These are phyloP conservation scores for Cyclocybe aegerita DNA, from an alignment of 768 basidiomycete species.

Conservation along the genomic window DNA sequence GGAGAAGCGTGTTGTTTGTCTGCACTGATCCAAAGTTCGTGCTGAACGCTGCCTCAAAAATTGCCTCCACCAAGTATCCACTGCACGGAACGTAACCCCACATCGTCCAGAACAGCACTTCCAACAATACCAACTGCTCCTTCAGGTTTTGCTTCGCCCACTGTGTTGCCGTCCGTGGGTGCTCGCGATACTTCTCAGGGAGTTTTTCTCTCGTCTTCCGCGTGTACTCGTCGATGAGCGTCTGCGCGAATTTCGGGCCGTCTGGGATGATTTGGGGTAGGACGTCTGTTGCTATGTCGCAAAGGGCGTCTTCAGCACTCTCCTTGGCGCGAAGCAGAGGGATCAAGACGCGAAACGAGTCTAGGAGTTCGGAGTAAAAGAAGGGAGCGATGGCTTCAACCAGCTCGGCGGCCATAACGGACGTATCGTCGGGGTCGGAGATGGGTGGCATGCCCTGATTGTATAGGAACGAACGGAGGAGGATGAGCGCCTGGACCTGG, in stretches of 20 bases:
- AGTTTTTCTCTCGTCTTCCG: slow-evolving; percentile 49
- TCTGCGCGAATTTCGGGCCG: slow-evolving; percentile 58
- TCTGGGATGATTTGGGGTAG: slow-evolving; percentile 65
- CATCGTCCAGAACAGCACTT: slow-evolving; percentile 88
- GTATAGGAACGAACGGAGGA: slow-evolving; percentile 77
- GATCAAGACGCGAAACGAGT: slow-evolving; percentile 64
- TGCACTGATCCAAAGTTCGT: slow-evolving; percentile 68
- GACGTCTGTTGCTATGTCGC: slow-evolving; percentile 51
- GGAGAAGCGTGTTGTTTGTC: slow-evolving; percentile 57
- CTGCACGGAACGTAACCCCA: slow-evolving; percentile 72
- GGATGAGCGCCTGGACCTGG: slow-evolving; percentile 72
- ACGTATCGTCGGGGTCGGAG: slow-evolving; percentile 35
- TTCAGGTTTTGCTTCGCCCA: slow-evolving; percentile 75
- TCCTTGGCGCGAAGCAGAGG: slow-evolving; percentile 75
- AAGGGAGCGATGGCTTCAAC: slow-evolving; percentile 75
- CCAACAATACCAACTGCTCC: slow-evolving; percentile 80
- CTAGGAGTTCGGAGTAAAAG: slow-evolving; percentile 80
- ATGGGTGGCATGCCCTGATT: slow-evolving; percentile 67
- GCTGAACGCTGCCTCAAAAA: slow-evolving; percentile 64
- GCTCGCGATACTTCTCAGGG: slow-evolving; percentile 41
- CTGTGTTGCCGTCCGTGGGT: slow-evolving; percentile 58
- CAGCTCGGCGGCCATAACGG: slow-evolving; percentile 53
- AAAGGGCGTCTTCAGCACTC: slow-evolving; percentile 51
- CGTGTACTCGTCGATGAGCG: slow-evolving; percentile 61
- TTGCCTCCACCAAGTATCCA: slow-evolving; percentile 58